A percentile compares a stretch with the other conserved stretches of the same genome.
phyloP scores from a whole-genome alignment of 192 early-diverging fungal genomes.

The Chytriomyces sp. region DNA sequence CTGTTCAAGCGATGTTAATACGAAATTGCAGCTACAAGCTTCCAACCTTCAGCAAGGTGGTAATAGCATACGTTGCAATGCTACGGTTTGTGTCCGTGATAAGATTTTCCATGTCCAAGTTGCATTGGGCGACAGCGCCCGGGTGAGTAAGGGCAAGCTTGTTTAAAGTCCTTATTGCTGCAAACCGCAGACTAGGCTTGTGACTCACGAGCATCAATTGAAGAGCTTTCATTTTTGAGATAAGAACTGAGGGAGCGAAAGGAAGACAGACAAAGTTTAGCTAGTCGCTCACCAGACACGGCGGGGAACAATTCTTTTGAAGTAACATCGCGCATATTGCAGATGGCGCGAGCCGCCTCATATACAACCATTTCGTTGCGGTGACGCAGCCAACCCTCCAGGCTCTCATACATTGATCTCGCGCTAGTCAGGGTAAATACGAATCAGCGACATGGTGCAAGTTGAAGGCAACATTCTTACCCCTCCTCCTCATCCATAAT shows the following conservation, averaged over 20 bases:
- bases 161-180: constrained; percentile 97
- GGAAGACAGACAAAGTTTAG: background rate
- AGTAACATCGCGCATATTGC: constrained; percentile 82
- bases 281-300: constrained; percentile 65
- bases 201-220: constrained; percentile 93
- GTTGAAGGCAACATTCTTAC: constrained; percentile 3
- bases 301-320: constrained; percentile 88
- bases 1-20: constrained; percentile 28
- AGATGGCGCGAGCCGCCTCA: constrained; percentile 96
- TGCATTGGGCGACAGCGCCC: constrained; percentile 88
- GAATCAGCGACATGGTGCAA: background rate
- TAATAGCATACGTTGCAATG: constrained; percentile 98
- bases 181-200: constrained; percentile 91
- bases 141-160: constrained; percentile 88
- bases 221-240: constrained; percentile 55
- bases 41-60: constrained; percentile 90
- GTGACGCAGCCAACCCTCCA: constrained; percentile 90
- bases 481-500: constrained; percentile 63
- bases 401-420: constrained; percentile 75
- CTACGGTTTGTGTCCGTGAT: constrained; percentile 96
- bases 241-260: background rate
- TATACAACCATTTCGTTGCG: constrained; percentile 98
- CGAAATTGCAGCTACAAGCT: constrained; percentile 4
- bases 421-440: constrained; percentile 9
- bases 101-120: constrained; percentile 97